Base-by-base conservation (phyloP, 2,329 filamentous ascomycete genomes). In the Lachnellula subtilissima region DNA sequence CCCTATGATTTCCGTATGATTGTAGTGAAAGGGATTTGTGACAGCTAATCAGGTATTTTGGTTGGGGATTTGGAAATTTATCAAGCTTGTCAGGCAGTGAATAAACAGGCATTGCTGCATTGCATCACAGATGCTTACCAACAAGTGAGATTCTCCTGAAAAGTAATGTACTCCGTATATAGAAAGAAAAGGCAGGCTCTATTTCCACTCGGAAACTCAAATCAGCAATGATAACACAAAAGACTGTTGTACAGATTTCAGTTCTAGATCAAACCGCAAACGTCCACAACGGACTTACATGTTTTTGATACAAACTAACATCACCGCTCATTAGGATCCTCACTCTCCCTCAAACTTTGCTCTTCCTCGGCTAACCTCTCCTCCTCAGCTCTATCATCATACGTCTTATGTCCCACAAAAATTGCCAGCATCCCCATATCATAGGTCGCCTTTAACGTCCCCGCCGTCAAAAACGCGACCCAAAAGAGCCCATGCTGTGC, bases 391-490 rank as follows among this genome's bases (percentile, higher is more conserved):
- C 49, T 53, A 15, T 69, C 67, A 5, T 68, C 66, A 28, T 61
- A 53, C 5, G 60, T 67, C 50, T 66, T 68, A 25, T 72, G 68
- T 0, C 66, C 63, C 11, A 60, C 63, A 55, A 83, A 83, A 47
- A 77, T 75, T 7, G 74, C 74, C 45, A 86, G 66, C 64, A 86
- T 74, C 0, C 79, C 77, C 23, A 87, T 59, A 67, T 87, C 84
- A 66, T 87, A 88, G 4, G 70, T 63, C 0, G 77, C 78, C 69
- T 89, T 89, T 61, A 88, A 67, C 1, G 71, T 67, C 48, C 86
- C 87, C 0, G 85, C 86, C n/a, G 78, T 67, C 0, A 84, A 75
- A 65, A 89, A 87, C 0, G 81, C 79, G 2, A 85, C 74, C 74
- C 85, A 85, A 65, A 87, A 86, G 8, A 78, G 67, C 3, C 76